Conservation (phyloP, 2,329 filamentous ascomycete species). For the Graphiopsis chlorocephala region DNA sequence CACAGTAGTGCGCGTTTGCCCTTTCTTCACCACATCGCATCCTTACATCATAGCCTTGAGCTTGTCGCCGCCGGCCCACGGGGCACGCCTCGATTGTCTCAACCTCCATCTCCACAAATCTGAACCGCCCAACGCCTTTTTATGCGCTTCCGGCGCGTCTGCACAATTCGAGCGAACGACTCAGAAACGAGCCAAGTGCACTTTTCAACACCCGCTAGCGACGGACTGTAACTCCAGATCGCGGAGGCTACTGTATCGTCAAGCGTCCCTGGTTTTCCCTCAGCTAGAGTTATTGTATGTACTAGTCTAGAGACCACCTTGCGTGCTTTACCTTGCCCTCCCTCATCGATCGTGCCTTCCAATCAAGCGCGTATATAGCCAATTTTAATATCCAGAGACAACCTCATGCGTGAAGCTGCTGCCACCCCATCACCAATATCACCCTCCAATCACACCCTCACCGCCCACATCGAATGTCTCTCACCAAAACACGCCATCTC, state of each 20-base stretch:
- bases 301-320: not conserved
- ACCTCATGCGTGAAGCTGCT: not conserved
- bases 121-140: constrained; percentile 16
- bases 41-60: constrained; percentile 11
- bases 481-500: constrained; percentile 10
- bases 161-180: constrained; percentile 7
- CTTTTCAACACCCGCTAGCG: not conserved
- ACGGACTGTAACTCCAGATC: constrained; percentile 2
- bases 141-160: constrained; percentile 12
- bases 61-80: constrained; percentile 7
- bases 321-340: not conserved
- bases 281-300: not conserved
- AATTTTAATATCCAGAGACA: not conserved
- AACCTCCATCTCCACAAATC: constrained; percentile 13
- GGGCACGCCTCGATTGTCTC: constrained; percentile 2
- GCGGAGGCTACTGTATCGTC: not conserved
- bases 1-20: not conserved
- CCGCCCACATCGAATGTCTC: constrained; percentile 2
- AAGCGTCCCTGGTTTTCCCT: not conserved
- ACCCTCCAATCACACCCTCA: constrained; percentile 1
- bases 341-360: not conserved
- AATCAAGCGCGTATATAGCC: not conserved
- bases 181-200: not conserved
- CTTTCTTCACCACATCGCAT: constrained; percentile 12
- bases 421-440: not conserved